phyloP scores from a whole-genome alignment of 179 eudicot species.

The Pouteria campechiana region DNA sequence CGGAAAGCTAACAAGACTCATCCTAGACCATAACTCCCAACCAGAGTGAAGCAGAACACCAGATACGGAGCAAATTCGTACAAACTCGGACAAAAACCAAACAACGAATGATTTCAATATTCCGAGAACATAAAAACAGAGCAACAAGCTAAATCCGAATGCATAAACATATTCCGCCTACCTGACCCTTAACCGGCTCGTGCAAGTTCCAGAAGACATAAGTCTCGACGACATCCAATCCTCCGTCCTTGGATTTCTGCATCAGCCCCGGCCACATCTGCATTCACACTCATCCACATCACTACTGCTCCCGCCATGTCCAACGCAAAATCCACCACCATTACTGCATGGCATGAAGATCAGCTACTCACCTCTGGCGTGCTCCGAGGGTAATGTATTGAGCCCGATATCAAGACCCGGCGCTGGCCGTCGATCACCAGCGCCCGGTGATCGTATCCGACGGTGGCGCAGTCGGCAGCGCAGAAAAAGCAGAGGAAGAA shows the following conservation, averaged over 20 bases:
- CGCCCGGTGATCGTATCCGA: conserved; percentile 82
- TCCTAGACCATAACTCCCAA: too few relatives aligned
- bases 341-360: too few relatives aligned
- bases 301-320: too few relatives aligned
- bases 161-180: too few relatives aligned
- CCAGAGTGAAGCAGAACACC: too few relatives aligned
- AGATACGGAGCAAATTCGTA: too few relatives aligned
- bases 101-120: too few relatives aligned
- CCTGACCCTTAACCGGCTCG: conserved; percentile 78
- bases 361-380: conserved; percentile 63
- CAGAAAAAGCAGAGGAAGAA: conserved; percentile 6
- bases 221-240: conserved; percentile 77
- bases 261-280: conserved; percentile 97
- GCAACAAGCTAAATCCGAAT: not conserved
- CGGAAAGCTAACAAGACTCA: too few relatives aligned
- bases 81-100: too few relatives aligned
- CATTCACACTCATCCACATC: conserved; percentile 1
- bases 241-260: conserved; percentile 91
- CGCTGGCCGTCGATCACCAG: conserved; percentile 79
- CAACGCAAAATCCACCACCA: too few relatives aligned
- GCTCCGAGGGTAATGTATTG: conserved; percentile 97
- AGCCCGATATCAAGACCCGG: conserved; percentile 70
- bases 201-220: conserved; percentile 91
- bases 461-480: conserved; percentile 44
- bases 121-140: not conserved